Conservation (phyloP, 2,329 filamentous ascomycete genomes). For the Atkinsonella texensis region DNA sequence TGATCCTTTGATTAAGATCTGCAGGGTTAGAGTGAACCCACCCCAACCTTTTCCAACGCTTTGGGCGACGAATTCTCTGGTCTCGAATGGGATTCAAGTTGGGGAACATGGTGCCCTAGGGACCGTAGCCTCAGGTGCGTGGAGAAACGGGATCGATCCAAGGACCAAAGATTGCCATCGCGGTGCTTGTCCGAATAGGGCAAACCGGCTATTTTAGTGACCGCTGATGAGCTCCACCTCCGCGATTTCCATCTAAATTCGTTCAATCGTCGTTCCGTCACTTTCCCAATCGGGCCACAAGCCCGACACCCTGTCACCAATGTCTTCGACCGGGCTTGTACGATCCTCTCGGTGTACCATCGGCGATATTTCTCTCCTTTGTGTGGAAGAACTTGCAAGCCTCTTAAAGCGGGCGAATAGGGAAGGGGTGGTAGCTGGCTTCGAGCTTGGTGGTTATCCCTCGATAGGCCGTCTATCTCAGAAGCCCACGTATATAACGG, state of each 20-base stretch:
- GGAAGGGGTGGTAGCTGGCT: neutral
- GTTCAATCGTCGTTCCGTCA: neutral
- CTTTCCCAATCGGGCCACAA: neutral
- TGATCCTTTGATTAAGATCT: too few species aligned
- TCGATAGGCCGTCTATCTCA: neutral
- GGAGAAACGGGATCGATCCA: neutral
- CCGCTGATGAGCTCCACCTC: neutral
- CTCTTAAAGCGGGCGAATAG: too few species aligned
- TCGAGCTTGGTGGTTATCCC: neutral
- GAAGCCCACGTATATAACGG: neutral
- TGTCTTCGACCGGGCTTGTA: conserved; percentile 13
- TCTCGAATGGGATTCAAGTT: neutral
- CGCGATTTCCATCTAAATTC: neutral
- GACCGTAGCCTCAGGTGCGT: too few species aligned
- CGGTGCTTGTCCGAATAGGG: neutral
- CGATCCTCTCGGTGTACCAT: neutral
- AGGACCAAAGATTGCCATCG: neutral
- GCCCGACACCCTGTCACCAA: neutral
- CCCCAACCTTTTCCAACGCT: too few species aligned
- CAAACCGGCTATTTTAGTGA: neutral
- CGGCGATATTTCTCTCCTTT: neutral
- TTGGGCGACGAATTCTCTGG: too few species aligned
- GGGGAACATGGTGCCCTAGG: too few species aligned
- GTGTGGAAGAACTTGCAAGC: neutral
- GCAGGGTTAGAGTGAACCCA: too few species aligned